Evolutionary conservation across 2,329 filamentous ascomycete species (phyloP), one percentile per base, ranked within the genome.

Genomic region (Sclerotinia borealis): DNA sequence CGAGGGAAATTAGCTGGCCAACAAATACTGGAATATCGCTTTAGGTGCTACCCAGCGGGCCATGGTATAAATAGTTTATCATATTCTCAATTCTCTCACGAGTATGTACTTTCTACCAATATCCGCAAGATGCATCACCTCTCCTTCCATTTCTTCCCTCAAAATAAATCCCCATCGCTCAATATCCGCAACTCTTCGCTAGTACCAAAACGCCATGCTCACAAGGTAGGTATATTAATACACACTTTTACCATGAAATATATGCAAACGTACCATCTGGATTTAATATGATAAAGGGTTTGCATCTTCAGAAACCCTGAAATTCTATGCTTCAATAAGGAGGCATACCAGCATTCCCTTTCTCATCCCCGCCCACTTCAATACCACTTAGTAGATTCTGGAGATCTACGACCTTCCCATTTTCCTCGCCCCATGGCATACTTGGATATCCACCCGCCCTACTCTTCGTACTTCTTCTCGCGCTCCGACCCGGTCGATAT

Each of bases 1-100:
- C 93, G 95, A 52, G 93, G 93, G 43, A 95, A 92, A 73, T 78
- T 97, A 47, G 85, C 88, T 1, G 85, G 85, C n/a, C 86, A 92
- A 67, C 76, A 85, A 58, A 68, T 71, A 13, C 70, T 47, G 15
- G 22, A 22, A 25, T 25, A 47, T 47, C 22, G 22, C 25, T 25
- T 47, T 11, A 15, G 27, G 43, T 47, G 43, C 4, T 22, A 47
- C 22, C 43, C 43, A 27, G 43, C 22, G 22, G 43, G 11, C 22
- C 8, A 27, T 15, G 7, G 22, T 27, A 27, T 25, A 4, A 15
- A 15, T 13, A 34, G 29, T 25, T 27, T 34, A 51, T 15, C 22
- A 17, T n/a, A 34, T 56, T 41, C 45, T 56, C 8, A 56, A 22
- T 45, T 34, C 22, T 25, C 37, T 6, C n/a, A 43, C 27, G 19